Conservation (phyloP, 306 rosid genomes). For the Hylodesmum podocarpum region DNA sequence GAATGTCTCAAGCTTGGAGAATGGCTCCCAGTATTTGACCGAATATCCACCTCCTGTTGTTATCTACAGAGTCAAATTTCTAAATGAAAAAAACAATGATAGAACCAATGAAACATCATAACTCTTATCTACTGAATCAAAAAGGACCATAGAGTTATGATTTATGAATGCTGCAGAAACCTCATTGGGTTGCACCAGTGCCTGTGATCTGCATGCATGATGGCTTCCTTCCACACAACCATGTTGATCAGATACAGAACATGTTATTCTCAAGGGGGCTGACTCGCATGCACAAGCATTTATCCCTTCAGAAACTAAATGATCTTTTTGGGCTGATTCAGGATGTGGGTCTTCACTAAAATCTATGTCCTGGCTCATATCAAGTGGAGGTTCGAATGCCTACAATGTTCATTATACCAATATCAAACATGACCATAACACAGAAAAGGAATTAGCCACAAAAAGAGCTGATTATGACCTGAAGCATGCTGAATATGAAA, state of each 20-base stretch:
- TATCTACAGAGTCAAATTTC: conserved; percentile 73
- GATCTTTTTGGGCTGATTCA: conserved; percentile 36
- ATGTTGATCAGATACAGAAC: conserved; percentile 46
- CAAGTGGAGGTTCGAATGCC: conserved; percentile 98
- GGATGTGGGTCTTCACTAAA: conserved; percentile 44
- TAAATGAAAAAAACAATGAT: conserved; percentile 50
- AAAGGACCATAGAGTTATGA: conserved; percentile 10
- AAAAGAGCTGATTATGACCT: conserved; percentile 53
- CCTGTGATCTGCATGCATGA: conserved; percentile 36
- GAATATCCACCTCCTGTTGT: conserved; percentile 71
- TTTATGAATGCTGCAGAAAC: conserved; percentile 46
- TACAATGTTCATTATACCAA: conserved; percentile 25
- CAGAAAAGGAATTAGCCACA: not conserved
- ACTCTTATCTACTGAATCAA: conserved; percentile 30
- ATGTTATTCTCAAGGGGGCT: conserved; percentile 47
- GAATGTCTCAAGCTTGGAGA: conserved; percentile 38
- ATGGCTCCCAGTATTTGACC: conserved; percentile 37
- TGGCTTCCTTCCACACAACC: conserved; percentile 48
- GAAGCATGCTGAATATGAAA: conserved; percentile 91
- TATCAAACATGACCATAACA: conserved; percentile 15
- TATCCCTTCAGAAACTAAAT: conserved; percentile 40
- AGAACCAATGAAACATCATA: conserved; percentile 32
- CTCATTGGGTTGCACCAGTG: conserved; percentile 37
- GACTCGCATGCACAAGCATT: conserved; percentile 48
- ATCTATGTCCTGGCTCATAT: conserved; percentile 73